Evolutionary conservation across 2,329 filamentous ascomycete genomes (phyloP), one percentile per base, ranked within the genome.

Genomic region (Epicoccum nigrum): DNA sequence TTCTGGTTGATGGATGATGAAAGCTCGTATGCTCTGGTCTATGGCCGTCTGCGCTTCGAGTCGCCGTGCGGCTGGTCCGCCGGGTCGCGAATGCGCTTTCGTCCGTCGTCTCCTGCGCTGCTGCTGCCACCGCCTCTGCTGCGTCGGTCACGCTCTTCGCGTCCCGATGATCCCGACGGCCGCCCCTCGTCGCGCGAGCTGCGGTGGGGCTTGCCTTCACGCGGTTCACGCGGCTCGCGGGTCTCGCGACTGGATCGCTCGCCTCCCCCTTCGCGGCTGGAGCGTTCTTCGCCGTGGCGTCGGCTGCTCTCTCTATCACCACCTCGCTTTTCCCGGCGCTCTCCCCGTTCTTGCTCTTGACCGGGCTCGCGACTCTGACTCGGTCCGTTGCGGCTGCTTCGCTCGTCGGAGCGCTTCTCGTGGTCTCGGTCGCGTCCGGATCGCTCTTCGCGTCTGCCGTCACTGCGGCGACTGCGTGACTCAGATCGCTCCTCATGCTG

Each of bases 261-360:
- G n/a, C n/a, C 50, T 34, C 46, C 53, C 42, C 31, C 47, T 55
- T 54, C 51, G 12, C 60, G 58, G 32, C 46, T 45, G 31, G 54
- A 39, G 19, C 55, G 56, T 30, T 54, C 54, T 20, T 63, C 62
- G 12, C 60, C 44, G 9, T 63, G 60, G 13, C 59, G 57, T 38
- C 59, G 51, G 27, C 62, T 63, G 21, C 53, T 55, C 47, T 63
- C 63, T 37, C 60, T 48, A 11, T 64, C 68, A 17, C 53, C 53
- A 27, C 58, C 65, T 49, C 61, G 64, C 55, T 64, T 63, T 6
- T 70, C 68, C 13, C 67, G 58, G 17, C 65, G 62, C 21, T 68
- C 69, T 17, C 49, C 52, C 25, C 59, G 58, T 25, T 70, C 68
- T 37, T 58, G 59, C 28, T 63, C 64, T 37, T 62, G 62, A 11